Evolutionary conservation across 257 asterid species (phyloP), one percentile per base, ranked within the genome.

Genomic region (Solanum sparsipilum): DNA sequence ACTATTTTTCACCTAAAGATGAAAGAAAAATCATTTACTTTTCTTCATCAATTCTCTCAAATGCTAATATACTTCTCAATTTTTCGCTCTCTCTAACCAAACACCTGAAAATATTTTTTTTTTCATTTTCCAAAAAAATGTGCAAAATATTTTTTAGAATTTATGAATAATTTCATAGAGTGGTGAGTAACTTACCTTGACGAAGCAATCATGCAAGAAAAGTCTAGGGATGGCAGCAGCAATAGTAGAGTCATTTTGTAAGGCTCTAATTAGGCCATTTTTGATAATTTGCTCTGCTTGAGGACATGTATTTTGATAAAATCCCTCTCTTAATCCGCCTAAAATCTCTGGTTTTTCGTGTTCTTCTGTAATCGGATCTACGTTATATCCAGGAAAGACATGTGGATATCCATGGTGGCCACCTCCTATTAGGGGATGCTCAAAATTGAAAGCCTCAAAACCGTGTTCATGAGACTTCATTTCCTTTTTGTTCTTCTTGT

Each of bases 191-290:
- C 91, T 87, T 86, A 93, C 96, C 11, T 87, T 88, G 91, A 94
- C 96, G 16, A 93, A 89, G 79, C 98, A 95, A 82, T 95, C 98
- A 75, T 95, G 97, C 7, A 90, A 90, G 58, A 92, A 89, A 34
- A 94, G 92, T 67, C 97, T 95, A 72, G 93, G 89, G 6, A 94
- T 29, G 13, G 92, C 90, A 44, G 98, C 92, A 72, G 93, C 95
- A 52, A 91, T 68, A 23, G 90, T 87, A 1, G 90, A 93, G 86
- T 95, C 93, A 74, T 86, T 89, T 3, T 34, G 32, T 1, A 91
- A 88, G n/a, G 88, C 89, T 86, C 88, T 84, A 16, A 20, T 63
- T 74, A 93, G 44, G 32, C 88, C 84, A 15, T 88, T 86, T 36
- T 88, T 93, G 46, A 92, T 90, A 70, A 93, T 89, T n/a, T 70